Conservation (phyloP, 2,329 filamentous ascomycete genomes). For the Chaetomiaceae sp. region DNA sequence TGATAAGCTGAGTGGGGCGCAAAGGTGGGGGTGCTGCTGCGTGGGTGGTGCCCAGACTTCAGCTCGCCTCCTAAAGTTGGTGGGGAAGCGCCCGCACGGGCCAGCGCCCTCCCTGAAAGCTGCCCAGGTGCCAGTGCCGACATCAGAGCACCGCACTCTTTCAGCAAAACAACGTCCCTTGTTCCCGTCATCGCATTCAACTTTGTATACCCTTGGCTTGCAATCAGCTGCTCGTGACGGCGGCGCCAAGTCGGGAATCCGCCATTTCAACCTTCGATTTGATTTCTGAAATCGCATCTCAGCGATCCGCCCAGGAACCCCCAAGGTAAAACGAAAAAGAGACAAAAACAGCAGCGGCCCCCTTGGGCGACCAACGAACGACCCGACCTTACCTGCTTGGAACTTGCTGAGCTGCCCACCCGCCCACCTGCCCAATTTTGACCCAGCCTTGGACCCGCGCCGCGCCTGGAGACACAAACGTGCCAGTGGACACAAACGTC, state of each 20-base stretch:
- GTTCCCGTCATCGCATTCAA: slow-evolving; percentile 9
- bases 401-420: slow-evolving; percentile 8
- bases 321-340: neutral
- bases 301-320: neutral
- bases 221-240: neutral
- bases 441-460: slow-evolving; percentile 25
- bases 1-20: neutral
- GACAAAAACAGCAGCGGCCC: neutral
- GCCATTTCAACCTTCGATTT: neutral
- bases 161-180: slow-evolving; percentile 11
- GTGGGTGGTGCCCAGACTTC: neutral
- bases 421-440: slow-evolving; percentile 28
- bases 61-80: slow-evolving; percentile 4
- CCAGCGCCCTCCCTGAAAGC: too few relatives aligned
- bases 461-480: slow-evolving; percentile 21
- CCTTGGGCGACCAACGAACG: neutral
- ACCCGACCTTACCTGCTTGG: too few relatives aligned
- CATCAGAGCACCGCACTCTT: slow-evolving; percentile 2
- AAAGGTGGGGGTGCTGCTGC: neutral
- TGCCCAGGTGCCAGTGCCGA: slow-evolving; percentile 1
- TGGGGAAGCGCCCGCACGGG: slow-evolving; percentile 11
- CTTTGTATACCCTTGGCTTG: slow-evolving; percentile 13
- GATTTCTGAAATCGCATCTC: neutral
- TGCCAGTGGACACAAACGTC: slow-evolving; percentile 24
- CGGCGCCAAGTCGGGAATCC: neutral